These are phyloP conservation scores for Globomyces pollinis-pini DNA, from an alignment of 192 early-diverging fungal species.

Conservation along the genomic window DNA sequence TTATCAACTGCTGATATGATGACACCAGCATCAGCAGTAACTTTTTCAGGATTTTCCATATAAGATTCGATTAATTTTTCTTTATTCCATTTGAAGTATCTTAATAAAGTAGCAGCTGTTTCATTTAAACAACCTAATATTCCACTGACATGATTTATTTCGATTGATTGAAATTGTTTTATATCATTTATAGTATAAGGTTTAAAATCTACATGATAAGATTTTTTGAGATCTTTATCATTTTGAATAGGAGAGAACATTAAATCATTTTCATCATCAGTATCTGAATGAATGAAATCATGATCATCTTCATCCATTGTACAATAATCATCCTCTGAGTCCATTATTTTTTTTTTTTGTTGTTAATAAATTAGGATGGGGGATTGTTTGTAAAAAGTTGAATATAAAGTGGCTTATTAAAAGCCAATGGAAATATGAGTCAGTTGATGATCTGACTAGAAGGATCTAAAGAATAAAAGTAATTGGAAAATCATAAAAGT, in stretches of 20 bases:
- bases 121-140: conserved; percentile 61
- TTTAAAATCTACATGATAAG: conserved; percentile 70
- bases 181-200: conserved; percentile 59
- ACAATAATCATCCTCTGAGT: too few species aligned
- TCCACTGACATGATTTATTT: conserved; percentile 62
- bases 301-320: conserved; percentile 1
- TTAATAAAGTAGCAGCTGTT: conserved; percentile 68
- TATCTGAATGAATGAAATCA: not conserved
- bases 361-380: too few species aligned
- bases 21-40: conserved; percentile 63
- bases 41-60: conserved; percentile 59
- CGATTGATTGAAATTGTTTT: conserved; percentile 49
- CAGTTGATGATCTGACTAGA: too few species aligned
- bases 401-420: too few species aligned
- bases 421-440: too few species aligned
- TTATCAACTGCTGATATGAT: conserved; percentile 45
- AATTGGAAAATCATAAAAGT: too few species aligned
- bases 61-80: conserved; percentile 70
- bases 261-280: conserved; percentile 41
- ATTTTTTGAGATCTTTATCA: conserved; percentile 49
- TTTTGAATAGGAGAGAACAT: conserved; percentile 52
- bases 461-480: too few species aligned
- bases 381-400: too few species aligned
- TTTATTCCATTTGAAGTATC: conserved; percentile 80
- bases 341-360: too few species aligned